Base-by-base conservation (phyloP, 805 yeast species). In the Saturnispora bothae region DNA sequence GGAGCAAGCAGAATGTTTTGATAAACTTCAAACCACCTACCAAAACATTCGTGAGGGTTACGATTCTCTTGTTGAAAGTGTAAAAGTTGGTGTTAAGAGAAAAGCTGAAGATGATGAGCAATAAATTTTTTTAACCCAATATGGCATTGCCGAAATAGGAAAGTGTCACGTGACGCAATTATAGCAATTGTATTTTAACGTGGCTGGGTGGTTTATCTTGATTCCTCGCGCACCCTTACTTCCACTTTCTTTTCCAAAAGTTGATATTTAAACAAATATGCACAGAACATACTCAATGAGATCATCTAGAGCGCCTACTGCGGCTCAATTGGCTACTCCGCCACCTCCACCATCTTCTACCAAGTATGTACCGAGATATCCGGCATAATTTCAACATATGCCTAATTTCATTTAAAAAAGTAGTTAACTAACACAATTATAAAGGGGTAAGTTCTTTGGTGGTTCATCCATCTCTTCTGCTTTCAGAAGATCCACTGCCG, bases 211-310 rank as follows among this genome's bases (percentile, higher is more conserved):
- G n/a, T n/a, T n/a, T n/a, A n/a, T n/a, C n/a, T n/a, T n/a, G n/a
- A n/a, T n/a, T n/a, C n/a, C n/a, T n/a, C n/a, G n/a, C n/a, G n/a
- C n/a, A n/a, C 25, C 17, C 9, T 19, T 13, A 10, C 21, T 18
- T 20, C 26, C 18, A 18, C 23, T 9, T 27, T 27, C 20, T 34
- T n/a, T 17, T 23, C 19, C 15, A 3, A 16, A 27, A 12, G n/a
- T 4, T 21, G 31, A 13, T 16, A 7, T 19, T 7, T 15, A 63
- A 35, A 10, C 18, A 28, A 30, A 30, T 48, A 92, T 92, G 98
- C 96, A 89, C 73, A 83, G 96, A 79, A 89, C 98, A 36, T 92
- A 92, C 67, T 89, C 98, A 26, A 72, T 89, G 65, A 86, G 98
- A 76, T 78, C 86, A 53, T 63, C 80, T 40, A 83, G 95, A 65